Percentiles rank a stretch among this genome's conserved stretches.
phyloP scores from a whole-genome alignment of 768 basidiomycete species.

The Roridomyces roridus region DNA sequence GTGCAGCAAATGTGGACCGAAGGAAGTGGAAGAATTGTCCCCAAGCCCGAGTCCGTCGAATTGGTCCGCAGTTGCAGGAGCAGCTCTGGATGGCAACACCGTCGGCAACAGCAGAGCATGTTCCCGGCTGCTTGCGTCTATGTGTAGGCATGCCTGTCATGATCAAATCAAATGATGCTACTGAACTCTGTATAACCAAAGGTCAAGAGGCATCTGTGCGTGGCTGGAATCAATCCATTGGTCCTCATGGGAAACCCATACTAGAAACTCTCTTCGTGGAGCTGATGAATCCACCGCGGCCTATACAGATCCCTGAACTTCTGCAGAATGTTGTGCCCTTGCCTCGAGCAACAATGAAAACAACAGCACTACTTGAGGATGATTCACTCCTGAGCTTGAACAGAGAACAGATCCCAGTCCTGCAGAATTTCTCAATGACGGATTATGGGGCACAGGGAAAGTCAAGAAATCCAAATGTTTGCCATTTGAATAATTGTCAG shows the following conservation, averaged over 20 bases:
- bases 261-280: slow-evolving; percentile 24
- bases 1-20: not conserved
- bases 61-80: slow-evolving; percentile 19
- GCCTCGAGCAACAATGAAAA: not conserved
- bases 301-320: slow-evolving; percentile 30
- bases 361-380: slow-evolving; percentile 7
- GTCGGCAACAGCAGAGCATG: slow-evolving; percentile 28
- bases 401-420: not conserved
- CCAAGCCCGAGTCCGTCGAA: not conserved
- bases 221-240: slow-evolving; percentile 27
- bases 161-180: not conserved
- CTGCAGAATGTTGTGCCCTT: slow-evolving; percentile 40
- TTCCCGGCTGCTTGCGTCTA: slow-evolving; percentile 35
- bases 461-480: not conserved
- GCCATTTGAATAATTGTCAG: slow-evolving; percentile 26
- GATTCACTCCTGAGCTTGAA: not conserved
- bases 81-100: slow-evolving; percentile 30
- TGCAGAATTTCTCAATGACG: not conserved
- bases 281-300: slow-evolving; percentile 29
- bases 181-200: slow-evolving; percentile 37
- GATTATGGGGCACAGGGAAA: slow-evolving; percentile 2
- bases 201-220: slow-evolving; percentile 36
- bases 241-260: not conserved
- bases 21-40: not conserved
- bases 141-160: slow-evolving; percentile 37